These are phyloP conservation scores for Gelatoporia subvermispora DNA, from an alignment of 768 basidiomycete genomes.

Conservation along the genomic window DNA sequence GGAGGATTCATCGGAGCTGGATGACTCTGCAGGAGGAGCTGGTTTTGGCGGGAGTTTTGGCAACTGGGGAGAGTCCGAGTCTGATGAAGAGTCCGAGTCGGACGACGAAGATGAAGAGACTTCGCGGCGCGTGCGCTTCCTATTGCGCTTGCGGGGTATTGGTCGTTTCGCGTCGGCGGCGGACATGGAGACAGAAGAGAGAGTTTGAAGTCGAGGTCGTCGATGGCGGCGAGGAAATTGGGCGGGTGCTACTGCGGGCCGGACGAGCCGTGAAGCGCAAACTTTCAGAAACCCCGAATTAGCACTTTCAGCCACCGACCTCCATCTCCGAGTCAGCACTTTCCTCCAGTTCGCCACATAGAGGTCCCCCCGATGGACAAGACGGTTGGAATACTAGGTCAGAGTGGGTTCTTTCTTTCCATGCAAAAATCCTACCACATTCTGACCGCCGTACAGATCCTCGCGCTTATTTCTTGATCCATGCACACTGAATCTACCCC, in stretches of 20 bases:
- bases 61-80: conserved; percentile 12
- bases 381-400: conserved; percentile 34
- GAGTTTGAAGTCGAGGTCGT: not conserved
- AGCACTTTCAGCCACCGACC: too few species aligned
- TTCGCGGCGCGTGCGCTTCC: conserved; percentile 31
- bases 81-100: conserved; percentile 16
- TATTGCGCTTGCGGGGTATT: conserved; percentile 23
- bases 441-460: too few species aligned
- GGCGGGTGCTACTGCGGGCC: too few species aligned
- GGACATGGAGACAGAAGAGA: conserved; percentile 9
- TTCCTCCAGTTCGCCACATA: too few species aligned
- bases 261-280: not conserved
- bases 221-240: too few species aligned
- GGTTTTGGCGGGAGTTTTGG: conserved; percentile 3
- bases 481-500: not conserved
- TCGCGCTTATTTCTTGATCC: conserved; percentile 1
- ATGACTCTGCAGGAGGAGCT: not conserved
- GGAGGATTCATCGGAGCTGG: conserved; percentile 1
- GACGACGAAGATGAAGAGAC: conserved; percentile 25
- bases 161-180: conserved; percentile 15
- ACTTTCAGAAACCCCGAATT: too few species aligned
- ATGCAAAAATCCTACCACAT: not conserved
- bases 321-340: too few species aligned
- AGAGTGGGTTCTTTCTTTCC: conserved; percentile 23
- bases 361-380: conserved; percentile 24